Evolutionary conservation across 441 rosid genomes (phyloP), one percentile per base, ranked within the genome.

Genomic region (Jatropha multifida): DNA sequence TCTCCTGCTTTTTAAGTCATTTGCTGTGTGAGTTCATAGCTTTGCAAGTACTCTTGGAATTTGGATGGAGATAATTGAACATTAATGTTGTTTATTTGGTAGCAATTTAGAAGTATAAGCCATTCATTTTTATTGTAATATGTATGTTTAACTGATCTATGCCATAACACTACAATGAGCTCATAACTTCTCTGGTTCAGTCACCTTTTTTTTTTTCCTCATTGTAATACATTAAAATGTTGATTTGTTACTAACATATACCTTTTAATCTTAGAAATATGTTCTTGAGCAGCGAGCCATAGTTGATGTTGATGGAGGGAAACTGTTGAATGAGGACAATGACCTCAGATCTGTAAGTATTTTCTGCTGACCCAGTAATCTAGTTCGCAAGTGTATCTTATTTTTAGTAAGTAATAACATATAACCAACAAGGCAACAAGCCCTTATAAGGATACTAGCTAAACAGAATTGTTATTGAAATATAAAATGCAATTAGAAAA

Each of bases 241-340:
- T 74, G 65, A 58, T 68, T 27, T 64, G 63, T 73, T 75, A n/a
- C 62, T 68, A 38, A 72, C 26, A 17, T 71, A 7, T 65, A 41
- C 42, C 72, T 87, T 78, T 54, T 68, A 79, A 59, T 78, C 60
- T 54, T 76, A 93, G 99, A 92, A 86, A 81, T 93, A 91, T 85
- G 96, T 95, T 83, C 96, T 95, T 41, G 99, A 95, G 88, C 92
- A 93, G 85, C 88, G 89, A 52, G 99, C 99, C 42, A 88, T 92
- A 75, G 79, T 93, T 79, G 94, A 93, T 78, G 85, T 65, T 74
- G 98, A 95, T 85, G 92, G 96, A 74, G 90, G 97, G 41, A 93
- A 88, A 81, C 84, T 90, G 78, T 97, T 95, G 75, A 95, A 95
- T 76, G 99, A 95, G 85, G 99, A 95, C 82, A 89, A 81, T 83